Evolutionary conservation across 2,329 filamentous ascomycete species (phyloP), one percentile per base, ranked within the genome.

Genomic region (Aureobasidium musti): DNA sequence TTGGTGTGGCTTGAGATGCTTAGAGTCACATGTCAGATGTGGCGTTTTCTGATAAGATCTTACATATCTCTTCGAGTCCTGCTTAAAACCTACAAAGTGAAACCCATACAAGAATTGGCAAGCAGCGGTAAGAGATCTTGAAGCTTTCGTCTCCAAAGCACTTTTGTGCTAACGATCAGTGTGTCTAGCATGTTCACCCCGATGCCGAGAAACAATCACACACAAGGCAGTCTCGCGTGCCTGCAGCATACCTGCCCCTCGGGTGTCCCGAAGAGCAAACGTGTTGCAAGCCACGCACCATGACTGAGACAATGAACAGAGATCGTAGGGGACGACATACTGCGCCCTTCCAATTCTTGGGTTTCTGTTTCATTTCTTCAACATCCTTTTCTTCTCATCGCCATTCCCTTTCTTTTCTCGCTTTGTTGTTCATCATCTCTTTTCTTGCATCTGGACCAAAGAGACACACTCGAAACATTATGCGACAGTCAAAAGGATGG

Each of bases 231-330:
- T 47, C 57, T 30, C 33, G 33, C 39, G 5, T 39, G 41, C 28
- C 43, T 67, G 66, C 66, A 67, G 35, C 47, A 41, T 43, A 56
- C 65, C 28, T 52, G 21, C 33, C 26, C 49, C n/a, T 52, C 52
- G 52, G 17, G 43, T 39, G 33, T 41, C 6, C 41, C 53, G 21
- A 52, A 52, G 43, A 41, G 5, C 35, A 39, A n/a, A 14, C 21
- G 28, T 45, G 47, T 23, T 14, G 41, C 23, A 26, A 2, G 19
- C 6, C 19, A 8, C 60, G 17, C 59, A 65, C 60, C 60, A 66
- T 69, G 68, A 19, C 64, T 69, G 68, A 69, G 56, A 63, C 2
- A 66, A 52, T 37, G 69, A 70, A 70, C 69, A 69, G 69, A 70
- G 66, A 70, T 70, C 69, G 63, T 63, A 70, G 56, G 65, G 67